These are phyloP conservation scores for Penicillium fuscoglaucum DNA, from an alignment of 2,329 filamentous ascomycete genomes.

Conservation along the genomic window DNA sequence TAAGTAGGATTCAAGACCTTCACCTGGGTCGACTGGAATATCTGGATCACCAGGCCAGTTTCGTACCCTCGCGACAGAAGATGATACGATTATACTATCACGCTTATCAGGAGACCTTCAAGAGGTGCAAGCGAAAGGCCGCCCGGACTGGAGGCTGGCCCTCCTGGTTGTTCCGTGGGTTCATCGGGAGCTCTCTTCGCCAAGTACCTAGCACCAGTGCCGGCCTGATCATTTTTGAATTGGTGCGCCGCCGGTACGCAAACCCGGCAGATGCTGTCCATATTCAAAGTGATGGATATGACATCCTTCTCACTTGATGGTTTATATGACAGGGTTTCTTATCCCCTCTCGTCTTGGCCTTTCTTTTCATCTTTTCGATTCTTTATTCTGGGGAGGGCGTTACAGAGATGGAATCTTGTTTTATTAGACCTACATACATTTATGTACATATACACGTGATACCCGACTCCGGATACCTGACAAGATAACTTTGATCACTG, in stretches of 20 bases:
- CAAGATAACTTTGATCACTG: neutral
- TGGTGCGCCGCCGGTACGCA: slow-evolving; percentile 62
- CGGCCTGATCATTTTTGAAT: slow-evolving; percentile 64
- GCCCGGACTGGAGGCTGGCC: slow-evolving; percentile 55
- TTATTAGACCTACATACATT: neutral
- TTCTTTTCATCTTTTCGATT: neutral
- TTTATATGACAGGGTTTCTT: neutral
- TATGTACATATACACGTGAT: neutral
- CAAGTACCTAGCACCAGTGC: slow-evolving; percentile 66
- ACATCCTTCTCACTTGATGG: slow-evolving; percentile 55
- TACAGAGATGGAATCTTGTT: neutral
- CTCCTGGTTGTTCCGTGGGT: slow-evolving; percentile 59
- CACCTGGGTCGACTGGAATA: slow-evolving; percentile 62
- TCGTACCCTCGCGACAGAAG: slow-evolving; percentile 42
- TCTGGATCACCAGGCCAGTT: slow-evolving; percentile 55
- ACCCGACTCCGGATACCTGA: neutral
- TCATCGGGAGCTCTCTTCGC: slow-evolving; percentile 56
- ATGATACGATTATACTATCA: slow-evolving; percentile 58
- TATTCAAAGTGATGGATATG: slow-evolving; percentile 61
- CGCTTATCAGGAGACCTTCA: slow-evolving; percentile 61
- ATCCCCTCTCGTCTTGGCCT: neutral
- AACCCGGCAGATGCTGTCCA: slow-evolving; percentile 53
- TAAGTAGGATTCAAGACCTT: slow-evolving; percentile 59
- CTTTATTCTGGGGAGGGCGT: neutral
- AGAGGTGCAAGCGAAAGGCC: slow-evolving; percentile 55